A percentile compares a stretch with the other conserved stretches of the same genome.
Conservation (phyloP, 108 stramenopile genomes). For the Stephanodiscus minutulus region DNA sequence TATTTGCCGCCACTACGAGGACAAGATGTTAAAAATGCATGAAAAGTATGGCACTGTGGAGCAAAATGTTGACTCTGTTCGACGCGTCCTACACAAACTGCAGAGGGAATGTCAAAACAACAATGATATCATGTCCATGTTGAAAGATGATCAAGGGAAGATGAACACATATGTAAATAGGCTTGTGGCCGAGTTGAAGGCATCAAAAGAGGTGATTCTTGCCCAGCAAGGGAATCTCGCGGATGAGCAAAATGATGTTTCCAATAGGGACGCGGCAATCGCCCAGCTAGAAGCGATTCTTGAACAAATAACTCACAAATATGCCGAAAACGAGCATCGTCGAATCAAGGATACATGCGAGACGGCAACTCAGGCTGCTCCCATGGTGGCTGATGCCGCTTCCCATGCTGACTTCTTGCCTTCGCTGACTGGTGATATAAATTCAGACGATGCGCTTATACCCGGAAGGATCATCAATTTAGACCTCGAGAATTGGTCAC, state of each 20-base stretch:
- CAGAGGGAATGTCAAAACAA: slow-evolving; percentile 21
- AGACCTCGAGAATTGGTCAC: slow-evolving; percentile 26
- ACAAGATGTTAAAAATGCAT: slow-evolving; percentile 30
- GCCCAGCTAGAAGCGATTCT: slow-evolving; percentile 35
- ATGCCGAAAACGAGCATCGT: slow-evolving; percentile 39
- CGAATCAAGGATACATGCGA: slow-evolving; percentile 36
- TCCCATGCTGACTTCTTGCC: slow-evolving; percentile 40
- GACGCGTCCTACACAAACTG: slow-evolving; percentile 12
- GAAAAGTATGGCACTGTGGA: slow-evolving; percentile 29
- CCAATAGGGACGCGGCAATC: slow-evolving; percentile 31
- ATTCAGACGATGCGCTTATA: slow-evolving; percentile 21
- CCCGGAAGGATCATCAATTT: slow-evolving; percentile 48
- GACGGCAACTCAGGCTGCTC: slow-evolving; percentile 30
- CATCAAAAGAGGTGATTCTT: slow-evolving; percentile 2
- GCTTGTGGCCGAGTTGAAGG: slow-evolving; percentile 16
- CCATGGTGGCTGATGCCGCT: slow-evolving; percentile 14
- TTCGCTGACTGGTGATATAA: slow-evolving; percentile 1
- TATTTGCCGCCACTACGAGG: slow-evolving; percentile 39
- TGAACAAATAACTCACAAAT: slow-evolving; percentile 39
- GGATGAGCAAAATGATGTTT: slow-evolving; percentile 23
- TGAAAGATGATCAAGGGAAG: slow-evolving; percentile 16
- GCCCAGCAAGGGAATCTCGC: background rate
- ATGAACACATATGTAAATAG: slow-evolving; percentile 14
- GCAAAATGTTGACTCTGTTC: slow-evolving; percentile 11
- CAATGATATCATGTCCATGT: slow-evolving; percentile 13